Evolutionary conservation across 768 basidiomycete species (phyloP), one percentile per base, ranked within the genome.

Genomic region (Termitomyces titanicus): DNA sequence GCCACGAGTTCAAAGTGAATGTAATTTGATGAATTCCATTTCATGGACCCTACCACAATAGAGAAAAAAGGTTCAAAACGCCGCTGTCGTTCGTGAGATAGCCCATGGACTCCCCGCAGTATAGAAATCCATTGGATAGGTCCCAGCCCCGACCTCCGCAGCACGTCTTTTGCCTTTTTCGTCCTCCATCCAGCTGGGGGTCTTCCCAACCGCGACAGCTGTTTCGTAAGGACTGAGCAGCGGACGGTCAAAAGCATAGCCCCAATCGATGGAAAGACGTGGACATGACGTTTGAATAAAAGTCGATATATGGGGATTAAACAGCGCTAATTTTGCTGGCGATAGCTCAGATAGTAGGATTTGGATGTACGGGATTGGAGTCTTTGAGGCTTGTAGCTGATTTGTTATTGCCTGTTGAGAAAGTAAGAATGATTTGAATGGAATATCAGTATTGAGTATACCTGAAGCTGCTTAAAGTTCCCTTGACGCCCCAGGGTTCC

Each of bases 201-300:
- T 71, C 48, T 79, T 77, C 0, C 90, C 92, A 1, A 97, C 77
- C 11, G 87, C 94, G 1, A 98, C 90, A 5, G 87, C 84, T 0
- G 91, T 88, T 70, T 98, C 97, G 66, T 98, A 99, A 1, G 96
- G 94, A 63, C 87, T 94, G 34, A 99, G 72, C 47, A 98, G 74
- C 2, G 97, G 97, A 20, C 81, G 76, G 51, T 87, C 78, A 72
- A 99, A 99, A 1, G 96, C 97, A 65, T 95, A 95, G 3, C 97
- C 97, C 97, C 97, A 99, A 66, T 99, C 97, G 54, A 98, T 98
- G 17, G 92, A 94, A 51, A 99, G 74, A 24, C 97, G 85, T 3
- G 97, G 97, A 69, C 97, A 98, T 0, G 94, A 92, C 1, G 97
- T 99, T 68, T 98, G 97, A 17, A 98, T 83, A 68, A 98, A 98